Base-by-base conservation (phyloP, 164 flowering plant species). In the Umbellularia californica region DNA sequence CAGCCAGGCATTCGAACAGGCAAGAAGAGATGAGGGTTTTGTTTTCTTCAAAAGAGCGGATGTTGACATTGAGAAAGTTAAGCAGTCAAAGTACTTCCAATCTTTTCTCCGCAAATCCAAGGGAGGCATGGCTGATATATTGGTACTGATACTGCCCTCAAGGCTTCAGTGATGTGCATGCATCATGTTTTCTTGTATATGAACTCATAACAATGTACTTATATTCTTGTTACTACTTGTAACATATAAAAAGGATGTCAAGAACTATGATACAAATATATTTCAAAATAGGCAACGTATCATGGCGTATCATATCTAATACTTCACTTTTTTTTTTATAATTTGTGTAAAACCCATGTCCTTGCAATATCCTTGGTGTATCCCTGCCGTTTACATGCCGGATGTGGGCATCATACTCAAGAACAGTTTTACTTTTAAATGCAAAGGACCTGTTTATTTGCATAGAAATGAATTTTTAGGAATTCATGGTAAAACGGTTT, bases 1-100 rank as follows among this genome's bases (percentile, higher is more conserved):
- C 86, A 94, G 97, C 14, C 89, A 81, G 82, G 97, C 90, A 71
- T 93, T 95, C 81, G 85, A 87, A 71, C 91, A 81, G 79, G 93
- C 89, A 41, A 89, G 80, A 70, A 85, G 73, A 77, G 85, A 79
- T 72, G 87, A 87, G 27, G 90, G 89, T 5, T 17, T 60, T 69
- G 74, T 87, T 77, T 95, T 95, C 80, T 50, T 81, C 75, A 85
- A 74, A 82, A 83, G 75, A 51, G 86, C 83, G 24, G 84, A 78
- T 47, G 78, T 90, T 66, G 92, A 92, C 70, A 64, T 90, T 67
- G 89, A 90, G 76, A 93, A 90, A 81, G 83, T 93, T 68, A 89
- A 79, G 85, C 83, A 88, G 79, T 95, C 98, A 65, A 89, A 90
- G 75, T 82, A 87, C 79, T 90, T 90, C 67, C 82, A 65, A 19